Conservation (phyloP, 495 filamentous ascomycete genomes). For the Tuber microsphaerosporum region DNA sequence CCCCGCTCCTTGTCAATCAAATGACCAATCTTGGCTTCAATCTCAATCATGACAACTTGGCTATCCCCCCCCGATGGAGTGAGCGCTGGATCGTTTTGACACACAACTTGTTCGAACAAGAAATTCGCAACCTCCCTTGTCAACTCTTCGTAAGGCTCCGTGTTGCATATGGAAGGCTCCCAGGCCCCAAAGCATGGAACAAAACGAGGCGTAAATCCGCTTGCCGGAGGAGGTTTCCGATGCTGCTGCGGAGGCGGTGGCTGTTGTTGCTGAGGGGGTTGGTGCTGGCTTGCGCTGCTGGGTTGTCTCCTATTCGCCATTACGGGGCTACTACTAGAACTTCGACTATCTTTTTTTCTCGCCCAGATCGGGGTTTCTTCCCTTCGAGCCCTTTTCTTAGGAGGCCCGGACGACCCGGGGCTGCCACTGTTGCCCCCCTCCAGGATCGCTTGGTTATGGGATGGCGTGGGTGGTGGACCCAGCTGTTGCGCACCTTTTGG, state of each 20-base stretch:
- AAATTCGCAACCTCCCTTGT: constrained; percentile 66
- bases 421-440: constrained; percentile 32
- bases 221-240: constrained; percentile 16
- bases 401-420: constrained; percentile 34
- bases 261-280: constrained; percentile 23
- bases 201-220: constrained; percentile 14
- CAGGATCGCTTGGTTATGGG: constrained; percentile 14
- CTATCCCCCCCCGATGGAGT: constrained; percentile 48
- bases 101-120: constrained; percentile 61
- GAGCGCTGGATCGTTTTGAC: constrained; percentile 50
- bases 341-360: constrained; percentile 43
- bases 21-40: constrained; percentile 84
- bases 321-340: constrained; percentile 42
- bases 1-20: constrained; percentile 64
- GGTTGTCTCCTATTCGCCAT: constrained; percentile 41
- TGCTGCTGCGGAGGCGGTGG: constrained; percentile 26
- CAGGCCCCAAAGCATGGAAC: constrained; percentile 54
- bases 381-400: constrained; percentile 38
- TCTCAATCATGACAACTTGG: constrained; percentile 62
- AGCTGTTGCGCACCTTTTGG: constrained; percentile 28
- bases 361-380: constrained; percentile 45
- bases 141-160: constrained; percentile 60
- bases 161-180: constrained; percentile 65
- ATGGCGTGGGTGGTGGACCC: constrained; percentile 37
- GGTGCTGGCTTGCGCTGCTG: constrained; percentile 19